These are phyloP conservation scores for Skeletonema costatum DNA, from an alignment of 108 stramenopile genomes.

Conservation along the genomic window DNA sequence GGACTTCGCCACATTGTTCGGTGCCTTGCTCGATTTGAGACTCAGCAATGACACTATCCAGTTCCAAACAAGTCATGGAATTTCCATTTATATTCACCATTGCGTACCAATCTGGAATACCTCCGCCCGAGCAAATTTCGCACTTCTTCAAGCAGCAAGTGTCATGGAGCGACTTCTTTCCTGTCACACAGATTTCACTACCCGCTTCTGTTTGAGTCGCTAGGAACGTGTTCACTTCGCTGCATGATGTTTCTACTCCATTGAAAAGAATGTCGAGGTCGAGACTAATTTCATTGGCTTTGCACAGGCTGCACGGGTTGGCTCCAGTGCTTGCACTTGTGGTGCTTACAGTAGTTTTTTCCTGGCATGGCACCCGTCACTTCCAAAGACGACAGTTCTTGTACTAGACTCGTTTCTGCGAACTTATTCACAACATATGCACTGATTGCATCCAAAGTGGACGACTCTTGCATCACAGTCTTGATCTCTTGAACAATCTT, in stretches of 20 bases:
- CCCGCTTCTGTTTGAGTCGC: slow-evolving; percentile 39
- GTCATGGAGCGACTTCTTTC: slow-evolving; percentile 39
- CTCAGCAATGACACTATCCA: slow-evolving; percentile 32
- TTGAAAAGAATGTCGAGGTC: slow-evolving; percentile 42
- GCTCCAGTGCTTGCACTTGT: slow-evolving; percentile 18
- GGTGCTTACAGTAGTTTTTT: slow-evolving; percentile 3
- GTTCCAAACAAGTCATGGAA: slow-evolving; percentile 50
- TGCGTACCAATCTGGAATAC: slow-evolving; percentile 53
- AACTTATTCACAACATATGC: slow-evolving; percentile 4
- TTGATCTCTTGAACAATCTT: neutral
- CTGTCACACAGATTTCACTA: slow-evolving; percentile 39
- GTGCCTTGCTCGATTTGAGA: slow-evolving; percentile 36
- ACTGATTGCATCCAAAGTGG: slow-evolving; percentile 15
- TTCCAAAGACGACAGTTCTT: slow-evolving; percentile 5
- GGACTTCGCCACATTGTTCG: slow-evolving; percentile 37
- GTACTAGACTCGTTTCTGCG: slow-evolving; percentile 3
- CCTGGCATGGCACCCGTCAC: slow-evolving; percentile 11
- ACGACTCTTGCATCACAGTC: neutral
- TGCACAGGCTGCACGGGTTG: slow-evolving; percentile 45
- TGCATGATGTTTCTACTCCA: slow-evolving; percentile 43
- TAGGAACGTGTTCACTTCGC: slow-evolving; percentile 41
- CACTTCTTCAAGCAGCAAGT: slow-evolving; percentile 47
- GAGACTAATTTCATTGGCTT: slow-evolving; percentile 28
- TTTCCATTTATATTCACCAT: slow-evolving; percentile 50
- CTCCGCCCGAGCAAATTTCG: slow-evolving; percentile 44